Percentiles rank a stretch among this genome's conserved stretches.
phyloP scores from a whole-genome alignment of 2,329 filamentous ascomycete genomes.

The Triangularia verruculosa region DNA sequence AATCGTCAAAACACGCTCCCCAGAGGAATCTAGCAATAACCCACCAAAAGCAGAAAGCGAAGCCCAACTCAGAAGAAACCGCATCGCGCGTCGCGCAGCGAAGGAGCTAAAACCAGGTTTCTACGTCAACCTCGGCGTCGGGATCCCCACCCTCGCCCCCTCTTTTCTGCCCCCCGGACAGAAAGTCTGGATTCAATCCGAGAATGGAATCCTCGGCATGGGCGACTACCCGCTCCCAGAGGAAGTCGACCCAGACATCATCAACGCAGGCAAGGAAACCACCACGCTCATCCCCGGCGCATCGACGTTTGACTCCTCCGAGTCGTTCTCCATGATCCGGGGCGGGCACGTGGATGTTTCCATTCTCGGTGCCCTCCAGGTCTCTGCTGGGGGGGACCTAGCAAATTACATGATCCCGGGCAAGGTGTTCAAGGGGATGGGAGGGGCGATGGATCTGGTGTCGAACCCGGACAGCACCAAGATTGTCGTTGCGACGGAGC shows the following conservation, averaged over 20 bases:
- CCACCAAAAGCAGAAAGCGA: slow-evolving; percentile 38
- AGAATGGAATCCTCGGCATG: slow-evolving; percentile 84
- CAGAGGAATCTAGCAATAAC: slow-evolving; percentile 35
- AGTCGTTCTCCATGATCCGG: slow-evolving; percentile 85
- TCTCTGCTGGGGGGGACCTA: slow-evolving; percentile 73
- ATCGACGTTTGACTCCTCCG: slow-evolving; percentile 72
- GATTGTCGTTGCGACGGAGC: slow-evolving; percentile 69
- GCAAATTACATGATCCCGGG: slow-evolving; percentile 91
- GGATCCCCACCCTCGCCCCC: slow-evolving; percentile 80
- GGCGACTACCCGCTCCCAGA: slow-evolving; percentile 73
- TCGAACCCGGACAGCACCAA: slow-evolving; percentile 69
- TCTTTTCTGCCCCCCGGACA: slow-evolving; percentile 66
- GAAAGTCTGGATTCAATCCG: slow-evolving; percentile 79
- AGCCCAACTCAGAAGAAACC: slow-evolving; percentile 57
- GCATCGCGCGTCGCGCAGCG: slow-evolving; percentile 73
- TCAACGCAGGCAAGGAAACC: slow-evolving; percentile 87
- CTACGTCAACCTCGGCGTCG: slow-evolving; percentile 78
- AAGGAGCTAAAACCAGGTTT: slow-evolving; percentile 77
- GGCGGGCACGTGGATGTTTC: slow-evolving; percentile 81
- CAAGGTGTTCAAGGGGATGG: slow-evolving; percentile 86
- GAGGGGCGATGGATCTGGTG: slow-evolving; percentile 72
- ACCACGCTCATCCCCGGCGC: slow-evolving; percentile 76
- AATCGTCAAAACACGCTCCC: slow-evolving; percentile 57
- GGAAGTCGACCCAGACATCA: slow-evolving; percentile 72
- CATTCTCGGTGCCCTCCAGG: slow-evolving; percentile 79